Percentiles rank a stretch among this genome's conserved stretches.
Conservation (phyloP, 1,139 yeast species). For the Geotrichum aggregatum region DNA sequence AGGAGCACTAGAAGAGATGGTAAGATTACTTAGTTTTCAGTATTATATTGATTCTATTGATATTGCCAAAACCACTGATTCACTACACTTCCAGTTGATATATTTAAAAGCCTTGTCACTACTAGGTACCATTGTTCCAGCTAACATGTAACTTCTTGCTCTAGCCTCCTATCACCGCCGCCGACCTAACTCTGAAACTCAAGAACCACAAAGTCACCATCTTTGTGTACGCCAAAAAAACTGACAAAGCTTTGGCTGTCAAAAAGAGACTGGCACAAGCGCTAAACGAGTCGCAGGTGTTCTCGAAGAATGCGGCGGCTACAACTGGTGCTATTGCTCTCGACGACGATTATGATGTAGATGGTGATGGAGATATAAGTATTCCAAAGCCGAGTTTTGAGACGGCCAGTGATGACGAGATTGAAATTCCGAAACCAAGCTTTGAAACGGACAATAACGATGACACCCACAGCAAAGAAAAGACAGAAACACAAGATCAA, state of each 20-base stretch:
- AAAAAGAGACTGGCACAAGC: constrained; percentile 9
- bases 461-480: background rate
- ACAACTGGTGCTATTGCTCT: too few species aligned
- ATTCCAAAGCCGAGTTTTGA: constrained; percentile 11
- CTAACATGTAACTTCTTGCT: too few species aligned
- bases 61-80: too few species aligned
- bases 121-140: too few species aligned
- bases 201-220: constrained; percentile 12
- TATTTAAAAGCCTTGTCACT: too few species aligned
- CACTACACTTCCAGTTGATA: too few species aligned
- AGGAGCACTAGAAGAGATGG: too few species aligned
- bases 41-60: too few species aligned
- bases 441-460: background rate
- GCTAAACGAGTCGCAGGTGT: constrained; percentile 13
- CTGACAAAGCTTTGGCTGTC: constrained; percentile 4
- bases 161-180: too few species aligned
- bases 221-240: constrained; percentile 12
- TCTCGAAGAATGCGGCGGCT: background rate
- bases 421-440: constrained; percentile 12
- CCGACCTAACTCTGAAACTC: constrained; percentile 14
- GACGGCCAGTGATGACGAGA: constrained; percentile 3
- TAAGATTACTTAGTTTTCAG: too few species aligned
- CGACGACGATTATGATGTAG: background rate
- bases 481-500: background rate
- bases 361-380: constrained; percentile 11